Percentiles rank a stretch among this genome's conserved stretches.
Conservation (phyloP, 2,329 filamentous ascomycete genomes). For the Clonostachys rosea region DNA sequence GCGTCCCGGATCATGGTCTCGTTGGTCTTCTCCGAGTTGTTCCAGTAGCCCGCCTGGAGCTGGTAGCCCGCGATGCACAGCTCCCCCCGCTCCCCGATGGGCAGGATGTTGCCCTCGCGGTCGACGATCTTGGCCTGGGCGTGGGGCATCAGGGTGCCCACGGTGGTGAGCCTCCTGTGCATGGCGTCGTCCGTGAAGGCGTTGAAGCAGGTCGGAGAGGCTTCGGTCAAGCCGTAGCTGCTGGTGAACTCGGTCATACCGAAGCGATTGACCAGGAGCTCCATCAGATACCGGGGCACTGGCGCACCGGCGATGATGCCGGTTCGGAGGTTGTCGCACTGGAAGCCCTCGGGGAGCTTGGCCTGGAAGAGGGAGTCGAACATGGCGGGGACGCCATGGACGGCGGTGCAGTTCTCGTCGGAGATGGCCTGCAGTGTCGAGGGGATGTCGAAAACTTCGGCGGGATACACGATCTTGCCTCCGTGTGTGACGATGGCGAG, state of each 20-base stretch:
- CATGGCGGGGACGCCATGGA: conserved; percentile 83
- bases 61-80: conserved; percentile 77
- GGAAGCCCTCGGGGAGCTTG: conserved; percentile 30
- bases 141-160: conserved; percentile 73
- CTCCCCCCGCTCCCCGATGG: conserved; percentile 65
- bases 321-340: conserved; percentile 56
- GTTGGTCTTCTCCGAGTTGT: conserved; percentile 70
- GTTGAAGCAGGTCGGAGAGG: conserved; percentile 77
- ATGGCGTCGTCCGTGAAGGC: conserved; percentile 71
- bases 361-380: conserved; percentile 62
- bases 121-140: conserved; percentile 75
- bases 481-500: conserved; percentile 71
- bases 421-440: conserved; percentile 64
- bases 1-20: conserved; percentile 51
- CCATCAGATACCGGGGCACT: conserved; percentile 71
- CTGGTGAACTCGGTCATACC: conserved; percentile 73
- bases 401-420: conserved; percentile 64
- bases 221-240: conserved; percentile 72
- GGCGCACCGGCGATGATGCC: conserved; percentile 78
- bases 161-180: conserved; percentile 62
- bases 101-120: conserved; percentile 58
- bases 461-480: conserved; percentile 70
- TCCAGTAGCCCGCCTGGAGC: conserved; percentile 62
- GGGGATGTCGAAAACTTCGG: conserved; percentile 66
- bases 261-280: conserved; percentile 63